Evolutionary conservation across 352 stramenopile genomes (phyloP).

Genomic region (Pythium aphanidermatum): DNA sequence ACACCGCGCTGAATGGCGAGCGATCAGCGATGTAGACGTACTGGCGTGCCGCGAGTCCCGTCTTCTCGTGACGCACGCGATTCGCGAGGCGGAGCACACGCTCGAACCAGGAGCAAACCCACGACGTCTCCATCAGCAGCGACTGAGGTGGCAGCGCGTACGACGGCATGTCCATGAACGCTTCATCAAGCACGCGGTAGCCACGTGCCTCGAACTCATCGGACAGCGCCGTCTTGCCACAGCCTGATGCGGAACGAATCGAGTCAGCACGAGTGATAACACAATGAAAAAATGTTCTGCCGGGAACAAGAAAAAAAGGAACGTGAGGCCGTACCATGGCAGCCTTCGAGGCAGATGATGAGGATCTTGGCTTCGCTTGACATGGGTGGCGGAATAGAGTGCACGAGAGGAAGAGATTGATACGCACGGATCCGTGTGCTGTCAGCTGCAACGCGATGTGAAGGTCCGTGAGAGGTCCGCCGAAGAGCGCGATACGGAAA

Average conservation of each 20-base stretch:
- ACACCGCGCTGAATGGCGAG: conserved; percentile 79
- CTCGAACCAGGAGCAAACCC: conserved; percentile 89
- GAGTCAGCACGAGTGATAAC: conserved; percentile 1
- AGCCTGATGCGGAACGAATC: no score
- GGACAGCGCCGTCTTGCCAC: conserved; percentile 75
- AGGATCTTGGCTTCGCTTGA: conserved; percentile 63
- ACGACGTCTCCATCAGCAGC: conserved; percentile 87
- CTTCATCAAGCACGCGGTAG: conserved; percentile 80
- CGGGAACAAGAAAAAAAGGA: background rate
- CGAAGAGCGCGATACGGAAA: conserved; percentile 8
- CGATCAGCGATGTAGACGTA: conserved; percentile 81
- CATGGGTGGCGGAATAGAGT: background rate
- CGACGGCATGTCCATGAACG: conserved; percentile 85
- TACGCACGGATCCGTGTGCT: background rate
- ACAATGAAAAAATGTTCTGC: background rate
- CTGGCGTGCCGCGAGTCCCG: conserved; percentile 9
- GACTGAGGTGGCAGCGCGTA: conserved; percentile 86
- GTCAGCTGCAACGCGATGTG: conserved; percentile 13
- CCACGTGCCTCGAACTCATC: conserved; percentile 70
- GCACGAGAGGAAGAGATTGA: background rate
- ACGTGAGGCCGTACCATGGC: conserved; percentile 45
- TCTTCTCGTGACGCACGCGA: conserved; percentile 36
- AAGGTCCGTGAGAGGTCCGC: background rate
- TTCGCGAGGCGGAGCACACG: conserved; percentile 70
- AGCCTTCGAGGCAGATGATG: conserved; percentile 83